phyloP scores from a whole-genome alignment of 192 early-diverging fungal species.

The Rhizophagus prolifer region DNA sequence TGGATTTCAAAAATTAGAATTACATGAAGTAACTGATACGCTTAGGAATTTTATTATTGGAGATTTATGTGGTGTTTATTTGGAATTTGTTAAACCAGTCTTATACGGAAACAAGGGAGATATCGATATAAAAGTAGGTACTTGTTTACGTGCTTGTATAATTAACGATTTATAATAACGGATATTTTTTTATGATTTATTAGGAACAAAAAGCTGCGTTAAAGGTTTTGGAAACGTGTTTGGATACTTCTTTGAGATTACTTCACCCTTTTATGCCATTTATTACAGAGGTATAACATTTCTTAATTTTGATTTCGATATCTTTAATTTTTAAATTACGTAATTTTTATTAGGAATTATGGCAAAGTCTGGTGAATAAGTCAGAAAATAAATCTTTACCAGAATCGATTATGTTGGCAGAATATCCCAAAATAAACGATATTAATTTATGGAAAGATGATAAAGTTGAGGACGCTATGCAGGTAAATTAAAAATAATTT shows the following conservation, averaged over 20 bases:
- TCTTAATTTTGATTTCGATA: background rate
- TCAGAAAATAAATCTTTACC: conserved; percentile 21
- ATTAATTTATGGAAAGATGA: conserved; percentile 38
- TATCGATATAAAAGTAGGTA: conserved; percentile 51
- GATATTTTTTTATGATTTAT: conserved; percentile 27
- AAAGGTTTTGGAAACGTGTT: conserved; percentile 61
- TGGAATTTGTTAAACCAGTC: conserved; percentile 84
- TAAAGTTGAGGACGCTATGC: conserved; percentile 48
- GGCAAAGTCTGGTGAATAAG: conserved; percentile 43
- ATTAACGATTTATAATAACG: background rate
- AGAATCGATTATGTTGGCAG: conserved; percentile 48
- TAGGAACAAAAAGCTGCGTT: conserved; percentile 46
- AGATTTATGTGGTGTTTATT: conserved; percentile 94
- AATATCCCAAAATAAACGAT: conserved; percentile 40
- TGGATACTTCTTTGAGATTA: conserved; percentile 75
- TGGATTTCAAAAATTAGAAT: conserved; percentile 68
- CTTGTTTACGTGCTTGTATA: background rate
- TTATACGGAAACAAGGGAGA: conserved; percentile 59
- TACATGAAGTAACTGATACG: conserved; percentile 76
- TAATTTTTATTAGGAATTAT: conserved; percentile 48
- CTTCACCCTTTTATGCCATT: conserved; percentile 99
- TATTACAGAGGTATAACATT: conserved; percentile 78
- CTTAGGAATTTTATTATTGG: conserved; percentile 86
- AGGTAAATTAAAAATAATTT: conserved; percentile 33
- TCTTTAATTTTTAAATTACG: background rate